Conservation (phyloP, 495 filamentous ascomycete species). For the Staphylotrichum longicolle region DNA sequence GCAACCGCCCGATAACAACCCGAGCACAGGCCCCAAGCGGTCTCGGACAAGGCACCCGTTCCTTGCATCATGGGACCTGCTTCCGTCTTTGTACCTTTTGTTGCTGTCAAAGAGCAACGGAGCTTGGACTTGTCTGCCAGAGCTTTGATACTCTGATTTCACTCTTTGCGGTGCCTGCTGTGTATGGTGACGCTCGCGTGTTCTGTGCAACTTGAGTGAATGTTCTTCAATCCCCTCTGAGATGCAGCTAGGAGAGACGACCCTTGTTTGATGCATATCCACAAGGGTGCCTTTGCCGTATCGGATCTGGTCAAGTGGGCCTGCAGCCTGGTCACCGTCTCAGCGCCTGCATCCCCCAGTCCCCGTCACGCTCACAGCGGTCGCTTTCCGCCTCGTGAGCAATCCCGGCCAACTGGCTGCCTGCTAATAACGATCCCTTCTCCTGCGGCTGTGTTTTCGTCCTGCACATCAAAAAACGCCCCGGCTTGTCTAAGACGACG, state of each 20-base stretch:
- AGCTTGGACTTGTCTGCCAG: background rate
- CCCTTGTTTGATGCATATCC: too few species aligned
- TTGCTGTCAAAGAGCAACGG: background rate
- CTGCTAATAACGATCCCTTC: background rate
- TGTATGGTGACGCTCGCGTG: too few species aligned
- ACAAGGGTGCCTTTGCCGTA: background rate
- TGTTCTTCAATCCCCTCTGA: too few species aligned
- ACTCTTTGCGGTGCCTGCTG: background rate
- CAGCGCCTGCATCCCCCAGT: too few species aligned
- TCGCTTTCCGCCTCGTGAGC: conserved; percentile 21
- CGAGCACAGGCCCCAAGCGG: conserved; percentile 2
- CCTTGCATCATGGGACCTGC: conserved; percentile 12
- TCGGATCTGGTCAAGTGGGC: conserved; percentile 17
- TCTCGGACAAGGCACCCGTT: conserved; percentile 2
- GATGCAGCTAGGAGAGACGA: background rate
- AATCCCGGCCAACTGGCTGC: conserved; percentile 17
- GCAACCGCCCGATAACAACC: conserved; percentile 34
- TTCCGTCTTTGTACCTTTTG: conserved; percentile 2
- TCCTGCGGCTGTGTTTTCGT: conserved; percentile 2
- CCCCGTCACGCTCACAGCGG: conserved; percentile 19
- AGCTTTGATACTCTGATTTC: background rate
- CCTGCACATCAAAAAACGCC: conserved; percentile 12
- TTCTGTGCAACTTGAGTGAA: too few species aligned
- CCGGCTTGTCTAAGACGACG: conserved; percentile 1
- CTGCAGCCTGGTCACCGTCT: conserved; percentile 22